Evolutionary conservation across 805 yeast genomes (phyloP), one percentile per base, ranked within the genome.

Genomic region (Starmerella vitae): DNA sequence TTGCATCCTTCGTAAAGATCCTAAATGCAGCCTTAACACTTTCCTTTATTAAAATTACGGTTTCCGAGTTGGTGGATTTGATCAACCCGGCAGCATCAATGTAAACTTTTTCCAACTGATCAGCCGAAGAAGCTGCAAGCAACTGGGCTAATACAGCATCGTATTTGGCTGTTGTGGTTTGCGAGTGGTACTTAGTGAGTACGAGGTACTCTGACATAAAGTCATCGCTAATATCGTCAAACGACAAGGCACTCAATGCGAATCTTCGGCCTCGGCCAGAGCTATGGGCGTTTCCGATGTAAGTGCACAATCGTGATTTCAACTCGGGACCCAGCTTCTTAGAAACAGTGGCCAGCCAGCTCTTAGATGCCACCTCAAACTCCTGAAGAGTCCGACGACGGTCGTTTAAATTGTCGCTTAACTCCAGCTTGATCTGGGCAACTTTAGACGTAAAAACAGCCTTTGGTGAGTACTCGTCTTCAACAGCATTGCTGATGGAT

Each of bases 401-500:
- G 80, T 93, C 81, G 17, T 65, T 65, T 45, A 77, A 71, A 5
- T 82, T 72, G 55, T 85, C 94, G 0, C 94, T 76, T 20, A 85
- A 67, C 15, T 69, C 64, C 22, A 81, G 58, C 18, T 59, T 56
- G 26, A 77, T 68, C 50, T 54, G 64, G 1, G 67, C 59, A 46
- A 64, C 65, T 15, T 63, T 59, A 36, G 74, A 61, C 17, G 48
- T 49, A 53, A 78, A 86, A 27, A 68, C 69, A 26, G 78, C 74
- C n/a, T 75, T 70, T 3, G 97, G 97, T 42, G 80, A 83, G 56
- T 83, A 88, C 57, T 74, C 83, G 55, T 80, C 79, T 15, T 76
- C 71, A 46, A 81, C 93, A 5, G 86, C 84, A 57, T 86, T 95
- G 30, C 77, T 64, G 30, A 83, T 71, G 61, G 93, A 77, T 44